These are phyloP conservation scores for Lathyrus aphaca DNA, from an alignment of 306 rosid species.

Conservation along the genomic window DNA sequence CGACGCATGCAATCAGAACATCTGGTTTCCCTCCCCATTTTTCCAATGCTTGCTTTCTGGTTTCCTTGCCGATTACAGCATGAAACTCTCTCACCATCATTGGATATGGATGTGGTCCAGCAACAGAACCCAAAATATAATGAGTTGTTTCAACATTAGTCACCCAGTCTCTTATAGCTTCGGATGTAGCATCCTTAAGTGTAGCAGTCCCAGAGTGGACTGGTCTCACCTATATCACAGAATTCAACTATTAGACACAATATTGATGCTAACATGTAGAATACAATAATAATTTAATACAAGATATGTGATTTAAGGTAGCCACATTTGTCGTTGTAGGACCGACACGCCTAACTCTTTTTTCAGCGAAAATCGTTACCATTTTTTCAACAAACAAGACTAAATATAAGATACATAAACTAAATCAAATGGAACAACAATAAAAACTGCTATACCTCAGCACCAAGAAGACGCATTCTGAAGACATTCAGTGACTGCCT, in stretches of 20 bases:
- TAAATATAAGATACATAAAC: slow-evolving; percentile 17
- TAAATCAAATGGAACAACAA: slow-evolving; percentile 21
- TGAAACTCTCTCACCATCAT: slow-evolving; percentile 99
- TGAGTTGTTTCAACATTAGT: slow-evolving; percentile 98
- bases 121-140: slow-evolving; percentile 96
- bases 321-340: not conserved
- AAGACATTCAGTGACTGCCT: slow-evolving; percentile 95
- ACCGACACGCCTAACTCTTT: not conserved
- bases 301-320: not conserved
- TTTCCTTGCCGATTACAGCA: slow-evolving; percentile 89
- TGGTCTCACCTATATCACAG: slow-evolving; percentile 67
- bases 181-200: slow-evolving; percentile 95
- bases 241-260: slow-evolving; percentile 9
- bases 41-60: slow-evolving; percentile 88
- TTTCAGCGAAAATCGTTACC: not conserved
- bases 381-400: slow-evolving; percentile 6
- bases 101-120: slow-evolving; percentile 98
- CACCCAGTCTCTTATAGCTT: slow-evolving; percentile 99
- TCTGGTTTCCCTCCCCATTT: slow-evolving; percentile 99
- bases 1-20: slow-evolving; percentile 86
- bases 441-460: slow-evolving; percentile 68
- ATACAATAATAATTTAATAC: not conserved
- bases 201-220: slow-evolving; percentile 98
- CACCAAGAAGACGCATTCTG: slow-evolving; percentile 97
- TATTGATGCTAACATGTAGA: not conserved